These are phyloP conservation scores for Mycena galopus DNA, from an alignment of 768 basidiomycete genomes.

Conservation along the genomic window DNA sequence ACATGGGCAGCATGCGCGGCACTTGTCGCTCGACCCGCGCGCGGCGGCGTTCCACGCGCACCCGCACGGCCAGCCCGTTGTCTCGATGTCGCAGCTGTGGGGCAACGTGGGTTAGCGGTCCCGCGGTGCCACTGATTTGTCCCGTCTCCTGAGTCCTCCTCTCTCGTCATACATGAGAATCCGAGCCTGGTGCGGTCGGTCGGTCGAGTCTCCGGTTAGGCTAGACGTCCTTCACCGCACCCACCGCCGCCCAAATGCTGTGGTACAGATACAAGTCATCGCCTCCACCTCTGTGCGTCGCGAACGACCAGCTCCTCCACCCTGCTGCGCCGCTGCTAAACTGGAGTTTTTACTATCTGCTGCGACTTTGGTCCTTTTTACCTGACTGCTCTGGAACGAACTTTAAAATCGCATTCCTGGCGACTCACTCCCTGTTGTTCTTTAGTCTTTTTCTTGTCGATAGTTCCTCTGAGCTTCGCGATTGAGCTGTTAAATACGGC, in stretches of 20 bases:
- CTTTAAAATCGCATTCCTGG: neutral
- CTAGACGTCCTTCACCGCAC: neutral
- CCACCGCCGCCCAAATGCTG: neutral
- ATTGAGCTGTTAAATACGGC: too few relatives aligned
- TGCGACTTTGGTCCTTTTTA: neutral
- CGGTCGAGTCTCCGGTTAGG: slow-evolving; percentile 3
- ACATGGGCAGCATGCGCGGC: slow-evolving; percentile 13
- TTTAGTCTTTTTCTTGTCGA: neutral
- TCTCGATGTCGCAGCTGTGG: slow-evolving; percentile 24
- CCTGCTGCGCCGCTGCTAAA: neutral
- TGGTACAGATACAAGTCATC: neutral
- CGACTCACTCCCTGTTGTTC: neutral
- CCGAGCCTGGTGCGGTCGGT: neutral
- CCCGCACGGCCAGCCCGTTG: slow-evolving; percentile 18
- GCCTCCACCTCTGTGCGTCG: neutral
- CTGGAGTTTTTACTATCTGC: neutral
- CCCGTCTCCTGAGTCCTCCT: neutral
- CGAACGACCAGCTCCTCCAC: neutral
- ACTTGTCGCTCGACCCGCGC: slow-evolving; percentile 27
- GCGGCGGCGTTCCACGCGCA: slow-evolving; percentile 11
- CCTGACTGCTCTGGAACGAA: neutral
- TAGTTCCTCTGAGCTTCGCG: too few relatives aligned
- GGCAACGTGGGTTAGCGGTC: slow-evolving; percentile 24
- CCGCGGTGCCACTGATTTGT: neutral
- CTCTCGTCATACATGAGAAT: slow-evolving; percentile 1